These are phyloP conservation scores for Leptographium wingfieldii DNA, from an alignment of 2,329 filamentous ascomycete species.

Conservation along the genomic window DNA sequence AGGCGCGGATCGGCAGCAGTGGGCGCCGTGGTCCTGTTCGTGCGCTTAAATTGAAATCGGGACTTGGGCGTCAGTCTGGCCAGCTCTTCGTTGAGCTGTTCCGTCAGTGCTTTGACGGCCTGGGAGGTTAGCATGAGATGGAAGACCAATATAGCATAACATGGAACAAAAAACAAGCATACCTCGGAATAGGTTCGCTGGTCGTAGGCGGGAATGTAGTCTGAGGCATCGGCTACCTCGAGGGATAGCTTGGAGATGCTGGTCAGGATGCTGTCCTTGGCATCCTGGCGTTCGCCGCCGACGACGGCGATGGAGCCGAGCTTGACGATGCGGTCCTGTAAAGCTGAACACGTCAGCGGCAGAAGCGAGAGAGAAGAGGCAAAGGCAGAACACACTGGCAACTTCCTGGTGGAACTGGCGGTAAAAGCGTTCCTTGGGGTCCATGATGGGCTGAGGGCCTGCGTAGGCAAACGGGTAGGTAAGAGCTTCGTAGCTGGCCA, in stretches of 20 bases:
- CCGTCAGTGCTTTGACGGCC: slow-evolving; percentile 69
- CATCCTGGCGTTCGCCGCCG: slow-evolving; percentile 66
- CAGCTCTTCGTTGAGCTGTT: slow-evolving; percentile 61
- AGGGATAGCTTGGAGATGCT: slow-evolving; percentile 70
- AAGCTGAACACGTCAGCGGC: slow-evolving; percentile 33
- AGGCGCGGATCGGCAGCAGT: slow-evolving; percentile 30
- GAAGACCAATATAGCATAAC: background rate
- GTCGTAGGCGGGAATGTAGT: slow-evolving; percentile 78
- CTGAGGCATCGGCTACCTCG: slow-evolving; percentile 72
- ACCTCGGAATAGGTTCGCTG: slow-evolving; percentile 77
- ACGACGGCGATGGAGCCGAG: slow-evolving; percentile 50
- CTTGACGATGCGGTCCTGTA: slow-evolving; percentile 63
- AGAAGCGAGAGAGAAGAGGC: background rate
- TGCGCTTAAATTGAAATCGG: slow-evolving; percentile 67
- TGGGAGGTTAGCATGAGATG: slow-evolving; percentile 18
- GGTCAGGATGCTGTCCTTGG: slow-evolving; percentile 67
- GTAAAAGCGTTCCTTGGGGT: slow-evolving; percentile 69
- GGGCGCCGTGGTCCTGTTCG: slow-evolving; percentile 3
- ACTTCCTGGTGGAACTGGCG: slow-evolving; percentile 69
- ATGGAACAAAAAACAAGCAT: slow-evolving; percentile 10
- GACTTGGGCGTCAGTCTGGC: slow-evolving; percentile 58
- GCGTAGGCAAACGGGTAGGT: slow-evolving; percentile 12
- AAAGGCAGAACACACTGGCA: slow-evolving; percentile 37
- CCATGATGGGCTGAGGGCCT: slow-evolving; percentile 22
- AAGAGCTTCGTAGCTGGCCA: background rate